These are phyloP conservation scores for Heliocybe sulcata DNA, from an alignment of 1,284 basidiomycete species.

Conservation along the genomic window DNA sequence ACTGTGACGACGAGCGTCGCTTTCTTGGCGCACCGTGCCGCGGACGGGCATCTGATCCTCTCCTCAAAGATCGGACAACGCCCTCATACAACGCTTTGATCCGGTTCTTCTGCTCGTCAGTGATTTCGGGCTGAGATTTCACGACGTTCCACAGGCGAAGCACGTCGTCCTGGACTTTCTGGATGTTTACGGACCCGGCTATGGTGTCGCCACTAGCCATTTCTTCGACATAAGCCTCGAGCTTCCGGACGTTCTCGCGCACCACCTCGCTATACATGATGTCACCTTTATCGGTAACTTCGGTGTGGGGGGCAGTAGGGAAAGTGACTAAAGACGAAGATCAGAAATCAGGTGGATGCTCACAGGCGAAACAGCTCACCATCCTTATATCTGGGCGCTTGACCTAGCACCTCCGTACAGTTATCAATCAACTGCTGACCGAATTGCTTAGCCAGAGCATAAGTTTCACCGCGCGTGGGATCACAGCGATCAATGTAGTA, in stretches of 20 bases:
- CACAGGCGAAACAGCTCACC: slow-evolving; percentile 40
- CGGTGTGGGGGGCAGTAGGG: slow-evolving; percentile 95
- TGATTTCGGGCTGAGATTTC: slow-evolving; percentile 95
- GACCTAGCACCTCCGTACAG: slow-evolving; percentile 78
- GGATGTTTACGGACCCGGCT: slow-evolving; percentile 79
- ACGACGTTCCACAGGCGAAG: slow-evolving; percentile 96
- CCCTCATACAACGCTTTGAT: slow-evolving; percentile 97
- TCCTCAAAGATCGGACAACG: slow-evolving; percentile 78
- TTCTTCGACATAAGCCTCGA: slow-evolving; percentile 97
- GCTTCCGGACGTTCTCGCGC: slow-evolving; percentile 91
- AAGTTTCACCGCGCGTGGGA: slow-evolving; percentile 82
- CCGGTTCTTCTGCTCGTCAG: slow-evolving; percentile 93
- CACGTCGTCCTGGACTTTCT: slow-evolving; percentile 96
- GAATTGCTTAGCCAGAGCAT: slow-evolving; percentile 92
- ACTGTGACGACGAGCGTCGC: slow-evolving; percentile 88
- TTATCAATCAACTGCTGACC: slow-evolving; percentile 96
- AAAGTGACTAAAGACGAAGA: slow-evolving; percentile 68
- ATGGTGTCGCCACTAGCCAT: slow-evolving; percentile 95
- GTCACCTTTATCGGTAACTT: slow-evolving; percentile 89
- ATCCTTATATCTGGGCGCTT: slow-evolving; percentile 88
- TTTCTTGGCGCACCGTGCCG: slow-evolving; percentile 51
- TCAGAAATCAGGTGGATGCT: not conserved
- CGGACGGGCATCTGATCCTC: slow-evolving; percentile 49
- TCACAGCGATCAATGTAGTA: slow-evolving; percentile 88
- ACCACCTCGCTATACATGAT: slow-evolving; percentile 94